Evolutionary conservation across 2,329 filamentous ascomycete species (phyloP).

Genomic region (Chaetomiaceae sp.): DNA sequence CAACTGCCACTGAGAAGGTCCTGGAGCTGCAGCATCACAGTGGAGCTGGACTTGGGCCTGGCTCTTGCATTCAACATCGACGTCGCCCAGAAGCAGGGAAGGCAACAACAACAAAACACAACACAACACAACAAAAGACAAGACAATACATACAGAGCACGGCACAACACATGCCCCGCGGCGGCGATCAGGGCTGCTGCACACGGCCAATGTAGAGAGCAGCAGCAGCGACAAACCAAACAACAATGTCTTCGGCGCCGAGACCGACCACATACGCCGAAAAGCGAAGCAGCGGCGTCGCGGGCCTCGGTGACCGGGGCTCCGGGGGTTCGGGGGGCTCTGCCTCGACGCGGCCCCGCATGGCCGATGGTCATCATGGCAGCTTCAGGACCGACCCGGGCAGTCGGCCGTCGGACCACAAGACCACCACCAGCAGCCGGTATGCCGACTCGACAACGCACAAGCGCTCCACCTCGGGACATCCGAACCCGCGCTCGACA

Average conservation of each 20-base stretch:
- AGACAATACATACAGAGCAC: no score
- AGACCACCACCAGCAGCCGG: constrained; percentile 30
- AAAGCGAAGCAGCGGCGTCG: constrained; percentile 23
- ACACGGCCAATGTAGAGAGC: constrained; percentile 20
- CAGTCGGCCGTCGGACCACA: constrained; percentile 4
- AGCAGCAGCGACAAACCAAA: constrained; percentile 14
- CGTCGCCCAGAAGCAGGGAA: no score
- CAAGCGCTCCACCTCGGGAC: constrained; percentile 55
- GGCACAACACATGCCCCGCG: constrained; percentile 5
- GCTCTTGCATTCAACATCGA: no score
- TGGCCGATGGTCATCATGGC: constrained; percentile 18
- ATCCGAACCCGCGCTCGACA: constrained; percentile 41
- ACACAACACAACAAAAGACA: no score
- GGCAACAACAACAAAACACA: no score
- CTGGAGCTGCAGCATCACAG: no score
- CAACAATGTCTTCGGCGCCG: constrained; percentile 26
- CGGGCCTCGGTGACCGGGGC: constrained; percentile 18
- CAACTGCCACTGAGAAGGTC: not conserved
- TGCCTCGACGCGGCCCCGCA: constrained; percentile 19
- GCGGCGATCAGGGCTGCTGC: constrained; percentile 5
- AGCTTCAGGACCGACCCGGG: constrained; percentile 8
- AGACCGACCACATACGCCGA: constrained; percentile 27
- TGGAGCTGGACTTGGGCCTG: no score
- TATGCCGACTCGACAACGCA: constrained; percentile 35
- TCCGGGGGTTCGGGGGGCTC: constrained; percentile 10